Evolutionary conservation across 306 rosid species (phyloP), one percentile per base, ranked within the genome.

Genomic region (Quercus aquifolioides): DNA sequence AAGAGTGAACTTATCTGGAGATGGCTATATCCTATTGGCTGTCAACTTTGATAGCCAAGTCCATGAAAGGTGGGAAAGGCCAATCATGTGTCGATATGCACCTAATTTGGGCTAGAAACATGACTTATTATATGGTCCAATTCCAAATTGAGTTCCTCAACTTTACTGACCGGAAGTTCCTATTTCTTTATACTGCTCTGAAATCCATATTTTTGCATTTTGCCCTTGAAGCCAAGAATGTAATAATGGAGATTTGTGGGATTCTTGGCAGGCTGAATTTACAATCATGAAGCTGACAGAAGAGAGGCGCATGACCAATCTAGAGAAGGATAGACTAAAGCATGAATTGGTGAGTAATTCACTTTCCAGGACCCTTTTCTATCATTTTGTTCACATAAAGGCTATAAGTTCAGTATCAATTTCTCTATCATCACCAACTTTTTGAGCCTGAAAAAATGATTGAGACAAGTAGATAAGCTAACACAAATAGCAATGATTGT

Each of bases 261-360:
- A n/a, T 64, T 75, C 46, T 77, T 65, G 85, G 86, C 88, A 95
- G 98, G 98, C 96, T 78, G 92, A 87, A 69, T 85, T 79, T 77
- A 80, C 84, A 67, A 84, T 91, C 82, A 75, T 0, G 84, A 91
- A 83, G 88, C 82, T 95, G 78, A 87, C 79, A 41, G 91, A 89
- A 86, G 94, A 91, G 88, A 90, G 74, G 73, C 84, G 46, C 75
- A 58, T 28, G 65, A 83, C 85, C 77, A 82, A 31, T 56, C 78
- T 55, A 74, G 97, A 91, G 81, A 91, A 84, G 79, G 86, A 86
- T 73, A 70, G 79, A 77, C 92, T 95, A 49, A 85, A 89, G 86
- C 80, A 78, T 64, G 94, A 92, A 75, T 83, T 93, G 97, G 99
- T 95, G 79, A 56, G 90, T 78, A 51, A 13, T 30, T 69, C 23